phyloP scores from a whole-genome alignment of 805 yeast genomes.

The Candida xiaguanensis region DNA sequence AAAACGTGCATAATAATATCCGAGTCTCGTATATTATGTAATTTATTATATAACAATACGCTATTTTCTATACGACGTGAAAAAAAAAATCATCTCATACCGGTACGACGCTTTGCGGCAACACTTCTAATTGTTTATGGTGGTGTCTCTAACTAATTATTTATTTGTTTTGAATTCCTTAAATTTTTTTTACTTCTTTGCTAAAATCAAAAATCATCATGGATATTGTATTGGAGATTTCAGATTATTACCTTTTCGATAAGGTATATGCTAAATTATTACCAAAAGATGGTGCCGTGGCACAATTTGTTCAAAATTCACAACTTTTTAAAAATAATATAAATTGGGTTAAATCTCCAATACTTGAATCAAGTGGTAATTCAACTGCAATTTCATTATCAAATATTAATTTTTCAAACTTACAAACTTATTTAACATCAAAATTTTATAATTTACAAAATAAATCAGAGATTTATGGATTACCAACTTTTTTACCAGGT shows the following conservation, averaged over 20 bases:
- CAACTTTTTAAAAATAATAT: slow-evolving; percentile 6
- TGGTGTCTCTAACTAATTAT: not conserved
- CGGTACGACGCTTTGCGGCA: slow-evolving; percentile 2
- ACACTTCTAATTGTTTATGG: not conserved
- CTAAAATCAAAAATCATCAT: slow-evolving; percentile 31
- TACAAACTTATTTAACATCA: slow-evolving; percentile 5
- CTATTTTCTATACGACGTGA: slow-evolving; percentile 1
- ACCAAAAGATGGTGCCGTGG: slow-evolving; percentile 19
- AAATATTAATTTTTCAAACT: slow-evolving; percentile 5
- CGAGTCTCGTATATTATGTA: slow-evolving; percentile 2
- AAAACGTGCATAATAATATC: slow-evolving; percentile 1
- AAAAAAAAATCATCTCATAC: slow-evolving; percentile 5
- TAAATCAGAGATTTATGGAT: slow-evolving; percentile 52
- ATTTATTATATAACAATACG: not conserved
- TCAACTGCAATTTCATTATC: not conserved
- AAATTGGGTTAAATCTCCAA: slow-evolving; percentile 1
- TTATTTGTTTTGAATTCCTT: not conserved
- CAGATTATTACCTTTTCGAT: slow-evolving; percentile 75
- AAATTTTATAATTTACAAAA: slow-evolving; percentile 21
- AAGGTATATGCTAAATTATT: slow-evolving; percentile 63
- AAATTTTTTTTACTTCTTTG: not conserved
- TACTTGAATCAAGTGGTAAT: not conserved
- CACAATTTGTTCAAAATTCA: slow-evolving; percentile 11
- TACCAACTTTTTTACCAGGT: slow-evolving; percentile 56
- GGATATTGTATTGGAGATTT: slow-evolving; percentile 87